phyloP scores from a whole-genome alignment of 176 grass and related monocot genomes.

The barley (Hordeum vulgare) region DNA sequence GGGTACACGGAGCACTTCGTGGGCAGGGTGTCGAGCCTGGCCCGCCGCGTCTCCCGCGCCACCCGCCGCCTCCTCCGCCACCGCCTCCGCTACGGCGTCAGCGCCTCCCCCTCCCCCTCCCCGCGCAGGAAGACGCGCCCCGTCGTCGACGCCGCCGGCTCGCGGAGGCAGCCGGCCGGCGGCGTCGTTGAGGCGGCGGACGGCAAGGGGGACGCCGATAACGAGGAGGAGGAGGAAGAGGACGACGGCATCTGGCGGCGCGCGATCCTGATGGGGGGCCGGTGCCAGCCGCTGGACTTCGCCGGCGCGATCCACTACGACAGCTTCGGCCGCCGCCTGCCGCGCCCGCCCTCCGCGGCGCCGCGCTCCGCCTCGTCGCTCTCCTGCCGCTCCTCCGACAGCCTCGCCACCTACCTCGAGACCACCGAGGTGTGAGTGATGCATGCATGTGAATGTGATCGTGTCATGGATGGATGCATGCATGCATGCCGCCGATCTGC shows the following conservation, averaged over 20 bases:
- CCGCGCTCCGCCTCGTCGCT: constrained; percentile 22
- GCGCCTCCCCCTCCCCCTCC: neutral
- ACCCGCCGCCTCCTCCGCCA: constrained; percentile 38
- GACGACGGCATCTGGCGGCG: constrained; percentile 11
- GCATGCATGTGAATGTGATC: neutral
- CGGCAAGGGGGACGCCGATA: neutral
- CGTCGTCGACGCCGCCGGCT: neutral
- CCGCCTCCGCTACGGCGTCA: neutral
- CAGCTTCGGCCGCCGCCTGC: constrained; percentile 41
- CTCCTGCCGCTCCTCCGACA: neutral
- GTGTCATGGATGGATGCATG: neutral
- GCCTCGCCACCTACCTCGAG: constrained; percentile 6
- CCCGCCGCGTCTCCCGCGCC: constrained; percentile 24
- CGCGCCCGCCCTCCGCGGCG: neutral
- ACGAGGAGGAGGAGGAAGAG: neutral
- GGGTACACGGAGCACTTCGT: constrained; percentile 18
- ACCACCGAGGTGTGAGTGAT: neutral
- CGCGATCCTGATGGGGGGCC: constrained; percentile 53
- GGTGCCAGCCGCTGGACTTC: constrained; percentile 70
- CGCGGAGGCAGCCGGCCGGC: neutral
- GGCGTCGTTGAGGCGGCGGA: neutral
- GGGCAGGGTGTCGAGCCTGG: constrained; percentile 4
- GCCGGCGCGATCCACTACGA: constrained; percentile 66
- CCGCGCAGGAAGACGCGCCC: neutral
- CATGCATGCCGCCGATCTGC: neutral